Conservation (phyloP, 805 yeast species). For the Starmerella bacillaris region DNA sequence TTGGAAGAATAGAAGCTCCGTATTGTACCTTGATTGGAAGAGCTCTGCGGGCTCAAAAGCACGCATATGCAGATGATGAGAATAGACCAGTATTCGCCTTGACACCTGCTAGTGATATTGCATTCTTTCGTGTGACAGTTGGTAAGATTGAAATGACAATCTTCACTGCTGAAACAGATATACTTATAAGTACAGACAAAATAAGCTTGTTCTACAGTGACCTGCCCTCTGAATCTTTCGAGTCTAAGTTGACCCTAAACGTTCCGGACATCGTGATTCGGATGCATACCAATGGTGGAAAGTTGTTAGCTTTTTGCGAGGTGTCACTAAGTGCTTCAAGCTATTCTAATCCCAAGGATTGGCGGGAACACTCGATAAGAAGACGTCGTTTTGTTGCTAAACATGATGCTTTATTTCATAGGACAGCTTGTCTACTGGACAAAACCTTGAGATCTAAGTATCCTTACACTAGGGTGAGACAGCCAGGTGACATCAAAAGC, state of each 20-base stretch:
- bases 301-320: neutral
- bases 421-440: constrained; percentile 51
- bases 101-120: constrained; percentile 47
- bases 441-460: neutral
- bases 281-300: neutral
- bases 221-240: neutral
- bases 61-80: constrained; percentile 57
- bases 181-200: neutral
- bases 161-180: neutral
- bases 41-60: constrained; percentile 33
- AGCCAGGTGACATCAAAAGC: constrained; percentile 1
- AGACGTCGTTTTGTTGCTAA: constrained; percentile 50
- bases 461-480: constrained; percentile 5
- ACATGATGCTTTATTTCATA: constrained; percentile 71
- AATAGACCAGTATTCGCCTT: constrained; percentile 46
- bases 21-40: constrained; percentile 26
- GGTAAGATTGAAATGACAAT: constrained; percentile 27
- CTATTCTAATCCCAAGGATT: neutral
- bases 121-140: constrained; percentile 41
- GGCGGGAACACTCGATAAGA: neutral
- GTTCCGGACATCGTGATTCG: neutral
- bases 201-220: neutral
- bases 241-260: neutral
- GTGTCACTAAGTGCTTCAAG: neutral
- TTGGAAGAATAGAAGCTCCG: constrained; percentile 34